Conservation (phyloP, 495 filamentous ascomycete species). For the Penicillium roqueforti region DNA sequence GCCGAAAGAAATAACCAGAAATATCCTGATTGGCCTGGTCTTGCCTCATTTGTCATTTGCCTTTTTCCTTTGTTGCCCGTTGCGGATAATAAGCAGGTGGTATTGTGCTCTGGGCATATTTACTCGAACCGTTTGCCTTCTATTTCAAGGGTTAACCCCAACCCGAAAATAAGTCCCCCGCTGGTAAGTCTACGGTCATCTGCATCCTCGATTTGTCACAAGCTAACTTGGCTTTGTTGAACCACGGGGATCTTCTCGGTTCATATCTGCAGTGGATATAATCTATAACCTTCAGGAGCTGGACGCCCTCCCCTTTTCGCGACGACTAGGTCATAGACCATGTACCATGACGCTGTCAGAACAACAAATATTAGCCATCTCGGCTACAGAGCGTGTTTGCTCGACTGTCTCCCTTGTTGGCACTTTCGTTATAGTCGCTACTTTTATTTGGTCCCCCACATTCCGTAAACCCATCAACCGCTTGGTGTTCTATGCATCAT, state of each 20-base stretch:
- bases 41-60: neutral
- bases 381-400: slow-evolving; percentile 60
- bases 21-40: neutral
- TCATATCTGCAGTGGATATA: slow-evolving; percentile 6
- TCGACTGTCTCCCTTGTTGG: slow-evolving; percentile 70
- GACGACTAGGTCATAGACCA: neutral
- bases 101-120: slow-evolving; percentile 1
- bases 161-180: neutral
- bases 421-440: slow-evolving; percentile 67
- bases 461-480: slow-evolving; percentile 82
- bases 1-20: neutral
- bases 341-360: slow-evolving; percentile 23
- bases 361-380: slow-evolving; percentile 42
- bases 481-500: slow-evolving; percentile 78
- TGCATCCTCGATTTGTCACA: slow-evolving; percentile 4
- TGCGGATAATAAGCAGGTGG: slow-evolving; percentile 1
- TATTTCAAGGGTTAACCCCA: neutral
- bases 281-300: neutral
- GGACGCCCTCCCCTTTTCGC: neutral
- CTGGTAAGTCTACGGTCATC: neutral
- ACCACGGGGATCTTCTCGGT: neutral
- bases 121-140: neutral
- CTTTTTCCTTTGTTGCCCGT: neutral
- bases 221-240: neutral
- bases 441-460: slow-evolving; percentile 51